A percentile compares a stretch with the other conserved stretches of the same genome.
Conservation (phyloP, 768 basidiomycete species). For the Phanerodontia chrysosporium region DNA sequence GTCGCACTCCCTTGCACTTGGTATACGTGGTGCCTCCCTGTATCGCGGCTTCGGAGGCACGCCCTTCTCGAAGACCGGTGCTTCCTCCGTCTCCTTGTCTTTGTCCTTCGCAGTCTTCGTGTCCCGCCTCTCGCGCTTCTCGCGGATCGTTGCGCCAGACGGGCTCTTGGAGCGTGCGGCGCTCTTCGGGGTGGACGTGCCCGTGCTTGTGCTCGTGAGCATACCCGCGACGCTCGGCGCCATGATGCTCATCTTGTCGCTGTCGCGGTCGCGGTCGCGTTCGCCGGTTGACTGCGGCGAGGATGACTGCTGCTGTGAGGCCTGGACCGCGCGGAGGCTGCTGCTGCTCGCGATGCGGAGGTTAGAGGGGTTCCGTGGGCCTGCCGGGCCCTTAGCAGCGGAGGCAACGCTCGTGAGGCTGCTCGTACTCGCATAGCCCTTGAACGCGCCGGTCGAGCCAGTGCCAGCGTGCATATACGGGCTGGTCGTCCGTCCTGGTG, state of each 20-base stretch:
- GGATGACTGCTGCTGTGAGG: neutral
- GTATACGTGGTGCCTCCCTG: slow-evolving; percentile 53
- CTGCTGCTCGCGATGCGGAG: slow-evolving; percentile 8
- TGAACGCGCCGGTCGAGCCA: slow-evolving; percentile 36
- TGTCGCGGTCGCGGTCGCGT: slow-evolving; percentile 1
- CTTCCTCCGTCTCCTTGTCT: neutral
- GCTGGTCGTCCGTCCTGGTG: slow-evolving; percentile 1
- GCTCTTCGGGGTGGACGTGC: neutral
- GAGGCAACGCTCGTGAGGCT: slow-evolving; percentile 28
- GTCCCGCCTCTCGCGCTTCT: slow-evolving; percentile 12
- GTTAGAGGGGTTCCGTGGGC: slow-evolving; percentile 16
- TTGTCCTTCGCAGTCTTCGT: neutral
- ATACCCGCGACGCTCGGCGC: slow-evolving; percentile 3
- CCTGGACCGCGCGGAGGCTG: neutral
- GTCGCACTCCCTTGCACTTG: slow-evolving; percentile 55
- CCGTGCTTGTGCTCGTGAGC: slow-evolving; percentile 8
- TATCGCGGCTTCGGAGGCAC: slow-evolving; percentile 29
- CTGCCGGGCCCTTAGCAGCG: slow-evolving; percentile 18
- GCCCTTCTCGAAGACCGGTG: neutral
- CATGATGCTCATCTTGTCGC: neutral
- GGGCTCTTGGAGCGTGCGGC: slow-evolving; percentile 1
- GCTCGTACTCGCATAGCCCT: slow-evolving; percentile 24
- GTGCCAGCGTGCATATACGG: slow-evolving; percentile 32
- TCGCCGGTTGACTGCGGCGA: neutral
- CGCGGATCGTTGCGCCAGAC: slow-evolving; percentile 7